Base-by-base conservation (phyloP, 192 early-diverging fungal genomes). In the Paraglomus brasilianum region DNA sequence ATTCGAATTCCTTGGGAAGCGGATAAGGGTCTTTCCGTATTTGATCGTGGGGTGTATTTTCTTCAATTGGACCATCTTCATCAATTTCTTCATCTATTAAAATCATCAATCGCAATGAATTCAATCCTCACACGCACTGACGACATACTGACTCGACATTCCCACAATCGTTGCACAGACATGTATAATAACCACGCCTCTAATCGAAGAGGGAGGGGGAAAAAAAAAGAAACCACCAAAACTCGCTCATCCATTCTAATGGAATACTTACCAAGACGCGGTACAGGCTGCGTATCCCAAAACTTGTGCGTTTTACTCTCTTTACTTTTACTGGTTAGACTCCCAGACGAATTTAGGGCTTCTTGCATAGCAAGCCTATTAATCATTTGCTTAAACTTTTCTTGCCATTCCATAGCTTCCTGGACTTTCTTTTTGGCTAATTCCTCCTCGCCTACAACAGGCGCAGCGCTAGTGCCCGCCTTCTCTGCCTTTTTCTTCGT, bases 281-380 rank as follows among this genome's bases (percentile, higher is more conserved):
- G 89, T 14, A 99, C 97, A 9, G 97, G 97, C 76, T 99, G 97
- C 11, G 97, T 99, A 72, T 80, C 88, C 97, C 97, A 99, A 71
- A 99, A 99, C 82, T 95, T 88, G 82, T 96, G 91, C 5, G 50
- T 36, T 15, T 52, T 49, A 30, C 22, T 41, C 0, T 68, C 66
- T 15, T 68, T 68, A 55, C 44, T 9, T 22, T 19, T 68, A 21
- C 46, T 40, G 43, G 60, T 45, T 38, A 5, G 36, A 57, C 6
- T 69, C 5, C 42, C 19, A 44, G 42, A 38, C 17, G 67, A 46
- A 6, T 45, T 21, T 19, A 69, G 42, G 1, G 67, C 67, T 8
- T 69, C 52, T 44, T 55, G 53, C 21, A 69, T 44, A 15, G 67
- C 67, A 10, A 69, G 14, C 39, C 58, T 51, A 46, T 69, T 69